phyloP scores from a whole-genome alignment of 2,329 filamentous ascomycete species.

The Anthostomella pinea region DNA sequence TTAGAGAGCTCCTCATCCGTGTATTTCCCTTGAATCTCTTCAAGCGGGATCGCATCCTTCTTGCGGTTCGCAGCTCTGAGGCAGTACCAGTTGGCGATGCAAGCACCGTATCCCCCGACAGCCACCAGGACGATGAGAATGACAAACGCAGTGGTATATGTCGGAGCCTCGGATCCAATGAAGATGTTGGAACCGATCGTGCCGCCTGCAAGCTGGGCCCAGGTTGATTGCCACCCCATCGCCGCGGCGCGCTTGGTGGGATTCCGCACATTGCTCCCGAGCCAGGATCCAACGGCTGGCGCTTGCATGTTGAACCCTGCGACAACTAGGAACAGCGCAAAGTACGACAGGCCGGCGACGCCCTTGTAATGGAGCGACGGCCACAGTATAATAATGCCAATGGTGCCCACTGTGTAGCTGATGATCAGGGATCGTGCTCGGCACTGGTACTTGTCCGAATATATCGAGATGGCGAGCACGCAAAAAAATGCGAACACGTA shows the following conservation, averaged over 20 bases:
- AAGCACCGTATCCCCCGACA: conserved; percentile 2
- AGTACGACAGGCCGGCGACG: conserved; percentile 20
- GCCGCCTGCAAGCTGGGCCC: conserved; percentile 13
- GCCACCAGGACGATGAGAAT: conserved; percentile 2
- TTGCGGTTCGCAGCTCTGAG: conserved; percentile 17
- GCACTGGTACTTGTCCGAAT: conserved; percentile 37
- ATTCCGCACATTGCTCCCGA: conserved; percentile 16
- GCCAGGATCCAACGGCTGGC: conserved; percentile 15
- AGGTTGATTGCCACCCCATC: conserved; percentile 20
- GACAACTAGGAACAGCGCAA: conserved; percentile 23
- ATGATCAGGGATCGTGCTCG: conserved; percentile 17
- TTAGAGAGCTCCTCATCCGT: conserved; percentile 8
- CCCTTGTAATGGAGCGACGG: conserved; percentile 16
- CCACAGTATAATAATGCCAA: conserved; percentile 21
- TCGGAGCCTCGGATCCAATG: conserved; percentile 18
- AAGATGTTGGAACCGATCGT: conserved; percentile 22
- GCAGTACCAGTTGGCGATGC: conserved; percentile 10
- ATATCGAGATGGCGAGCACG: conserved; percentile 30
- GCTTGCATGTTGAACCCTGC: conserved; percentile 18
- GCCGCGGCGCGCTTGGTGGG: conserved; percentile 22
- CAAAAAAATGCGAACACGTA: conserved; percentile 41
- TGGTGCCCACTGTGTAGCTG: conserved; percentile 18
- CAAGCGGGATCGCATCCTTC: conserved; percentile 7
- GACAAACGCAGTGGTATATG: conserved; percentile 17
- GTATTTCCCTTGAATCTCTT: conserved; percentile 6